Percentiles rank a stretch among this genome's conserved stretches.
Conservation (phyloP, 148 eudicot species). For the Chenopodium quinoa region DNA sequence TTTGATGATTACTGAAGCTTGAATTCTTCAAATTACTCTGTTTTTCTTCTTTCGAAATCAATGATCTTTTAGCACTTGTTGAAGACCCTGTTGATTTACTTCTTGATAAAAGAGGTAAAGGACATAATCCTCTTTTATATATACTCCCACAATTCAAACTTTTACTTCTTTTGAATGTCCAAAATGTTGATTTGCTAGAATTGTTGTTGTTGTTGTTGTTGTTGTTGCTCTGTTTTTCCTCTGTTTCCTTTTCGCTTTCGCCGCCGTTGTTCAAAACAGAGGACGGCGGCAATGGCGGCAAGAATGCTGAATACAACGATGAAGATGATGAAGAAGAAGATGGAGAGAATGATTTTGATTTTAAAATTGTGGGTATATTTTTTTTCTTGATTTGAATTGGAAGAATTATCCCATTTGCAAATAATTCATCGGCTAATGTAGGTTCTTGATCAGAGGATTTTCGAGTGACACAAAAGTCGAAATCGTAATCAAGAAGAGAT, state of each 20-base stretch:
- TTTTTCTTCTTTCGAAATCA: conserved; percentile 36
- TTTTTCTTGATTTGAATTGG: conserved; percentile 51
- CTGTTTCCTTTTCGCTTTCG: conserved; percentile 21
- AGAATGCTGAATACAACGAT: background rate
- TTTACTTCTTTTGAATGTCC: conserved; percentile 75
- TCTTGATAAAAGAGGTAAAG: conserved; percentile 62
- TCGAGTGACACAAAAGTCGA: conserved; percentile 60
- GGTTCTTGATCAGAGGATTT: conserved; percentile 42
- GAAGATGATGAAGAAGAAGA: conserved; percentile 21
- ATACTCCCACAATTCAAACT: conserved; percentile 70
- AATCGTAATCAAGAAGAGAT: conserved; percentile 48
- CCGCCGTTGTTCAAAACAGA: background rate
- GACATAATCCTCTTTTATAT: conserved; percentile 61
- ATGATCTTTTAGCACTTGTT: conserved; percentile 46
- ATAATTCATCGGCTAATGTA: conserved; percentile 80
- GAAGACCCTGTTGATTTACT: conserved; percentile 85
- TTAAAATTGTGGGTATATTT: conserved; percentile 4
- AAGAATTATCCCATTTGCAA: conserved; percentile 65
- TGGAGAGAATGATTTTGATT: background rate
- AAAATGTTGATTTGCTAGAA: conserved; percentile 45
- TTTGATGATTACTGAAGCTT: conserved; percentile 34
- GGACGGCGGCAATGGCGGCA: conserved; percentile 12
- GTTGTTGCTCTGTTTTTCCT: conserved; percentile 33
- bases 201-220: background rate
- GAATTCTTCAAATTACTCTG: conserved; percentile 23